Conservation (phyloP, 768 basidiomycete genomes). For the Antrodiella citrinella region DNA sequence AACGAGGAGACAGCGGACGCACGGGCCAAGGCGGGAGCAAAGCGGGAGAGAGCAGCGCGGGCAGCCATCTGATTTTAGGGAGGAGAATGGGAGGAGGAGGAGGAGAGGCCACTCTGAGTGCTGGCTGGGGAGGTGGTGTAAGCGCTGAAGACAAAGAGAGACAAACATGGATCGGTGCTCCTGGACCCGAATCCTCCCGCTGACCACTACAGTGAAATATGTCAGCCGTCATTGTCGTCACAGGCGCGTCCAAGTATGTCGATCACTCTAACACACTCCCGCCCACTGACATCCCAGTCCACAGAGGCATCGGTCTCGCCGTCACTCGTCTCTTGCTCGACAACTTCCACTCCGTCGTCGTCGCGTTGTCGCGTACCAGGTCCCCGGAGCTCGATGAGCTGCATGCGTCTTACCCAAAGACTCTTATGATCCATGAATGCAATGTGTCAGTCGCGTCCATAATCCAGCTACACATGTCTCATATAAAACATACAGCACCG, state of each 20-base stretch:
- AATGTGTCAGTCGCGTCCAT: conserved; percentile 57
- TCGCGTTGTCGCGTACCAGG: conserved; percentile 66
- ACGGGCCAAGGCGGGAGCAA: conserved; percentile 40
- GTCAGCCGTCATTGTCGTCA: conserved; percentile 71
- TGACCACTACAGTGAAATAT: conserved; percentile 15
- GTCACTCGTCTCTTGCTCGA: conserved; percentile 58
- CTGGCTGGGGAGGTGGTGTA: conserved; percentile 1
- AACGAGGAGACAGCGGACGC: conserved; percentile 36
- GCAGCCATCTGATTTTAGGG: conserved; percentile 44
- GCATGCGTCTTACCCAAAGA: conserved; percentile 24
- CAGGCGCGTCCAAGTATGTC: conserved; percentile 80
- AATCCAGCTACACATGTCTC: conserved; percentile 1
- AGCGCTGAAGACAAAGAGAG: neutral
- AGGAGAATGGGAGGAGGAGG: conserved; percentile 20
- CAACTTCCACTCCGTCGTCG: conserved; percentile 57
- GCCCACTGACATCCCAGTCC: too few relatives aligned
- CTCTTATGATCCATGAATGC: conserved; percentile 52
- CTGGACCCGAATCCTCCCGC: neutral
- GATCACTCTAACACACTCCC: neutral
- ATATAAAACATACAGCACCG: conserved; percentile 36
- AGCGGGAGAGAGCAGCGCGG: conserved; percentile 56
- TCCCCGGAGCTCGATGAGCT: conserved; percentile 59
- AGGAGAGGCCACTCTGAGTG: conserved; percentile 1
- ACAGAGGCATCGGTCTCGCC: conserved; percentile 78
- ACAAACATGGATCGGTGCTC: neutral